Evolutionary conservation across 2,329 filamentous ascomycete species (phyloP).

Genomic region (Didymella keratinophila): DNA sequence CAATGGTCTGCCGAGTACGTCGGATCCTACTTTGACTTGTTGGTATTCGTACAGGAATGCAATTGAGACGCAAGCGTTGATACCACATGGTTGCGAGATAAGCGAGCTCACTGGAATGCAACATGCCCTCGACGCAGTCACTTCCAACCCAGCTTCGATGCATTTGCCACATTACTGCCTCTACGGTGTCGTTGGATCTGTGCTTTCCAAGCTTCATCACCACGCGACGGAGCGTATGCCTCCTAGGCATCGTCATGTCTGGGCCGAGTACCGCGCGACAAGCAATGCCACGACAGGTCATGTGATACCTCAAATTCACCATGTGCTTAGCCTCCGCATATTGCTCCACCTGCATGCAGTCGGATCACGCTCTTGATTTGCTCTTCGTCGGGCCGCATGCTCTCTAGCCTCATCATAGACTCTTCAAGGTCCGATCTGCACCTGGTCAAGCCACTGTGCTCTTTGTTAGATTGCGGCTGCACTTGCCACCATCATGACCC

Average conservation of each 20-base stretch:
- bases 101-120: constrained; percentile 18
- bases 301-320: constrained; percentile 15
- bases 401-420: not conserved
- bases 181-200: not conserved
- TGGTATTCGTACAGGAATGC: constrained; percentile 5
- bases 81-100: not conserved
- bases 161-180: not conserved
- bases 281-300: constrained; percentile 8
- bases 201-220: not conserved
- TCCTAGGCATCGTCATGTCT: constrained; percentile 8
- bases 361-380: not conserved
- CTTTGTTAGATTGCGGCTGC: constrained; percentile 8
- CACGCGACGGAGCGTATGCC: not conserved
- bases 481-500: constrained; percentile 6
- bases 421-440: not conserved
- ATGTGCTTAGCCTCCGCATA: not conserved
- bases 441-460: constrained; percentile 1
- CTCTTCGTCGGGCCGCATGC: not conserved
- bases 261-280: constrained; percentile 9
- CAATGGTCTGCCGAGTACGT: not conserved
- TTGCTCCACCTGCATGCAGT: not conserved
- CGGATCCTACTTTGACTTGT: not conserved
- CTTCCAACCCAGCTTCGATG: not conserved
- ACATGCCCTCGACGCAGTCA: not conserved
- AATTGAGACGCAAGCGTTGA: constrained; percentile 12